phyloP scores from a whole-genome alignment of 2,329 filamentous ascomycete genomes.

The Diplodia intermedia region DNA sequence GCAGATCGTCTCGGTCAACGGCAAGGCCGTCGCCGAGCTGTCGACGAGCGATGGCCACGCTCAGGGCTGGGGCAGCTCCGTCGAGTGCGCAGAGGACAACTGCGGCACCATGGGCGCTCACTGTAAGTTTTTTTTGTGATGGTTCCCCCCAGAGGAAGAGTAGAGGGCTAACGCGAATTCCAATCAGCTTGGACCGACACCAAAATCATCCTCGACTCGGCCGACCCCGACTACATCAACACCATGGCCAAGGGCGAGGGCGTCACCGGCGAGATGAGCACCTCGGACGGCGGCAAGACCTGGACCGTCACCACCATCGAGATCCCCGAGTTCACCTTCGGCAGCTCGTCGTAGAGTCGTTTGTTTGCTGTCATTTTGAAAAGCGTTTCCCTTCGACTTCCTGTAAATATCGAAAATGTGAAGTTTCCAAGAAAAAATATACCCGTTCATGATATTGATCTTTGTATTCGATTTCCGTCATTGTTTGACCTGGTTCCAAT shows the following conservation, averaged over 20 bases:
- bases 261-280: constrained; percentile 52
- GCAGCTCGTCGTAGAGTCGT: constrained; percentile 12
- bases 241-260: constrained; percentile 49
- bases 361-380: not conserved
- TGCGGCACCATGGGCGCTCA: constrained; percentile 53
- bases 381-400: not conserved
- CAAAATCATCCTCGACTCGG: constrained; percentile 45
- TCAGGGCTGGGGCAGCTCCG: constrained; percentile 53
- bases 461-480: not conserved
- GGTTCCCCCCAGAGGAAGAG: not conserved
- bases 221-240: constrained; percentile 50
- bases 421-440: not conserved
- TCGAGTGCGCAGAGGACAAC: constrained; percentile 51
- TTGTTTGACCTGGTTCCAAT: not conserved
- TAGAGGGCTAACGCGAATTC: not conserved
- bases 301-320: constrained; percentile 53
- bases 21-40: constrained; percentile 50
- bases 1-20: constrained; percentile 50
- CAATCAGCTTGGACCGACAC: constrained; percentile 49
- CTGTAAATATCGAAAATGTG: not conserved
- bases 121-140: constrained; percentile 42
- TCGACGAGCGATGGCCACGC: constrained; percentile 55
- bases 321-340: constrained; percentile 41
- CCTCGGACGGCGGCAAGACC: constrained; percentile 52
- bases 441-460: not conserved